Evolutionary conservation across 1,284 basidiomycete genomes (phyloP).

Genomic region (Moesziomyces aphidis): DNA sequence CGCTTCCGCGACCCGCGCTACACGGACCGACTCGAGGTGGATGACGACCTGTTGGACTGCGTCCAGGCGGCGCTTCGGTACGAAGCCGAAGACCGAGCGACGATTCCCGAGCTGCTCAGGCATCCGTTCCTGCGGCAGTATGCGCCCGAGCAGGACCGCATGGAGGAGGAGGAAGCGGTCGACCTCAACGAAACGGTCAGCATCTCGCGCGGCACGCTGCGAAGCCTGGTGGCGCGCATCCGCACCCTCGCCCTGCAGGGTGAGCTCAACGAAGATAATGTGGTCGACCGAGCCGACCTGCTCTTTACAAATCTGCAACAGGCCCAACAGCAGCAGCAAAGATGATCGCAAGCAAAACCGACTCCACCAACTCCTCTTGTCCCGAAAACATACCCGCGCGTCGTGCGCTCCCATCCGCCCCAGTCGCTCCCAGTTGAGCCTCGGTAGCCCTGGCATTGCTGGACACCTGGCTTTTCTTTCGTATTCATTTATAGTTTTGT

Average conservation of each 20-base stretch:
- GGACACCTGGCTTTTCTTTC: not conserved
- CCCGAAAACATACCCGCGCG: constrained; percentile 7
- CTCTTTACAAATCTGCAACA: constrained; percentile 44
- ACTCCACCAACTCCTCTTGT: not conserved
- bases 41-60: constrained; percentile 76
- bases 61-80: constrained; percentile 81
- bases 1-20: constrained; percentile 74
- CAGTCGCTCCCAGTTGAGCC: too few species aligned
- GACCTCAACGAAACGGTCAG: constrained; percentile 45
- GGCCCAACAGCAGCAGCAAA: constrained; percentile 10
- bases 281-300: constrained; percentile 53
- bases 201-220: constrained; percentile 46
- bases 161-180: constrained; percentile 11
- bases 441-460: not conserved
- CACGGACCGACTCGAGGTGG: constrained; percentile 71
- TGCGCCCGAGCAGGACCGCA: constrained; percentile 9
- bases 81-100: constrained; percentile 79
- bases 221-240: constrained; percentile 55
- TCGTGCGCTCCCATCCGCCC: not conserved
- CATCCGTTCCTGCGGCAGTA: constrained; percentile 68
- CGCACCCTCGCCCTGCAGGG: constrained; percentile 46
- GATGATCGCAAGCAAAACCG: not conserved
- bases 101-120: constrained; percentile 76
- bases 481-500: constrained; percentile 9
- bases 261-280: constrained; percentile 59